Base-by-base conservation (phyloP, 2,329 filamentous ascomycete genomes). In the Cladosporium halotolerans region DNA sequence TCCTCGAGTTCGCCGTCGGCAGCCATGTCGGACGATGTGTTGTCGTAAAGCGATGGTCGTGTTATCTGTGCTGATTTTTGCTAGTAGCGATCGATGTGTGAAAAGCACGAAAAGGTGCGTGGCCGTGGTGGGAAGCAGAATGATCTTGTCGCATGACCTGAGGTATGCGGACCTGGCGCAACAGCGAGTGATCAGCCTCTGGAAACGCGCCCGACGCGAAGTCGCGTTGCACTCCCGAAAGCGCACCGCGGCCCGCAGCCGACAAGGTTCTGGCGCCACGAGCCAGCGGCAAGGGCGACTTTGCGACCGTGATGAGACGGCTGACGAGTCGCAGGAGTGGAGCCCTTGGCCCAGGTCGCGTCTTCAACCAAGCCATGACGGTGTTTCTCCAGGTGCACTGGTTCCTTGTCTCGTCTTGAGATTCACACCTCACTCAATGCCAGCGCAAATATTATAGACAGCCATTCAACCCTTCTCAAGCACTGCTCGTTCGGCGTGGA, bases 1-100 rank as follows among this genome's bases (percentile, higher is more conserved):
- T 54, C 56, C 11, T 43, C 53, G 32, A 66, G 59, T 53, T 65
- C 63, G 39, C 62, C 58, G 53, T 58, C 58, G 23, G 50, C n/a
- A 8, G 23, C 50, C 51, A 53, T 53, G 44, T 4, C 34, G 19
- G 40, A 14, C 16, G 34, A 38, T 9, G 9, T 38, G n/a, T 38
- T 38, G 34, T 28, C 23, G 23, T 28, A 28, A 7, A 28, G 23
- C 23, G 23, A 28, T 5, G 7, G 3, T 28, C 23, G 23, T 28
- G 23, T 5, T 28, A 28, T 28, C 23, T 28, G 23, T 28, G 23
- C 23, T 28, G 23, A 7, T 4, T 28, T 28, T 28, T 28, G 23
- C 23, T 28, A 28, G 7, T 28, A 28, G 23, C 23, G 23, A 28
- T 28, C 23, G 23, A 28, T 28, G 23, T 28, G 5, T 28, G 23